These are phyloP conservation scores for Calvatia gigantea DNA, from an alignment of 768 basidiomycete genomes.

Conservation along the genomic window DNA sequence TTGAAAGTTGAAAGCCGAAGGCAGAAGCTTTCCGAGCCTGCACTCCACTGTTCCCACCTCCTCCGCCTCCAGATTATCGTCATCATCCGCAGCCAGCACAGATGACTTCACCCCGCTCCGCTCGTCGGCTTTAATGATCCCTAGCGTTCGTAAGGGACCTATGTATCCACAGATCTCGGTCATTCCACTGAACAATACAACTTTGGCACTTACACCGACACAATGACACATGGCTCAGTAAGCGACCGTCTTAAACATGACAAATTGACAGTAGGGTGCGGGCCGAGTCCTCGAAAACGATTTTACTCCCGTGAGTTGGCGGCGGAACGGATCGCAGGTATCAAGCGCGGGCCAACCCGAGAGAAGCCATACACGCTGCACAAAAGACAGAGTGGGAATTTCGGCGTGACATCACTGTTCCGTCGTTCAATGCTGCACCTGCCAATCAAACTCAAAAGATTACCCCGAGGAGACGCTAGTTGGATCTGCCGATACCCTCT, in stretches of 20 bases:
- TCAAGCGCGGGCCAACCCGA: background rate
- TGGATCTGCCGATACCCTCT: background rate
- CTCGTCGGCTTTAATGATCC: background rate
- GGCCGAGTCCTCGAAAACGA: background rate
- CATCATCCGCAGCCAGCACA: background rate
- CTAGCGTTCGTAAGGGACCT: background rate
- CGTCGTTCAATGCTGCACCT: too few species aligned
- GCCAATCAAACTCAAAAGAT: too few species aligned
- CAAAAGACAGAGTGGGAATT: too few species aligned
- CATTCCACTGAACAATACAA: background rate
- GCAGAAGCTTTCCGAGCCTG: background rate
- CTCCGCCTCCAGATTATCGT: background rate
- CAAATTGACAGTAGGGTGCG: background rate
- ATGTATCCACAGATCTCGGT: background rate
- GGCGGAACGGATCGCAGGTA: background rate
- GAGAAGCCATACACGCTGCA: too few species aligned
- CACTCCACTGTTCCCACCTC: slow-evolving; percentile 5
- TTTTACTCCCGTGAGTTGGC: background rate
- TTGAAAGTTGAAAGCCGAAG: background rate
- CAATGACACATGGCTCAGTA: background rate
- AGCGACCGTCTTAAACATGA: background rate
- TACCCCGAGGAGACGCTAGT: background rate
- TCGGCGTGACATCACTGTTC: too few species aligned
- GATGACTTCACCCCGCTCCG: background rate
- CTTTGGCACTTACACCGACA: background rate